Base-by-base conservation (phyloP, 805 yeast species). In the Brettanomyces anomalus region DNA sequence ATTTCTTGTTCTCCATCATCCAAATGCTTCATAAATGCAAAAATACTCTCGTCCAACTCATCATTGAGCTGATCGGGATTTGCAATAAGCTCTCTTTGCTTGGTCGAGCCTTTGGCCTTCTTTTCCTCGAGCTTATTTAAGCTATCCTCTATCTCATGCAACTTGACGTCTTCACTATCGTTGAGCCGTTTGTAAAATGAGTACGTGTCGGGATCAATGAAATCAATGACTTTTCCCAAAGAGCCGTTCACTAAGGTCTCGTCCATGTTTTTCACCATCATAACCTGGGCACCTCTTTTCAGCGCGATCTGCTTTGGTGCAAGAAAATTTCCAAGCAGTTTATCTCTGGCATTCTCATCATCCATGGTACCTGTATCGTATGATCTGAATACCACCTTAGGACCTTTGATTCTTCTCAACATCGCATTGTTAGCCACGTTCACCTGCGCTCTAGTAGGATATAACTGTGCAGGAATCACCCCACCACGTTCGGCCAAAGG, bases 211-310 rank as follows among this genome's bases (percentile, higher is more conserved):
- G 71, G 67, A 52, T 74, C 78, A 28, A 74, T 60, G 38, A 62
- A 62, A 18, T 58, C 67, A 8, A 62, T 47, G 1, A 85, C 82
- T 50, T 69, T 79, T 0, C 94, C 94, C 28, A 84, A 62, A 0
- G 88, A 77, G 0, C 94, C 94, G 61, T 85, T 85, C 10, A 84
- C 93, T 39, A 85, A 65, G 0, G 77, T 70, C 24, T 75, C 81
- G 55, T 82, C 90, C 44, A 79, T 70, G 54, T 85, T 85, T 55
- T 84, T 84, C 38, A 84, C 70, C 70, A 84, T 76, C 90, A 85
- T 84, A 1, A 85, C 94, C 60, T 84, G 93, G 0, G 90, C 86
- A 37, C 82, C 82, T 43, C 71, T 71, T 53, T 83, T 85, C 52
- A 85, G 62, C 5, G 65, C 65, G 13, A 85, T 56, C 32, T 61